Evolutionary conservation across 305 asterid genomes (phyloP).

Genomic region (Fraxinus sp.): DNA sequence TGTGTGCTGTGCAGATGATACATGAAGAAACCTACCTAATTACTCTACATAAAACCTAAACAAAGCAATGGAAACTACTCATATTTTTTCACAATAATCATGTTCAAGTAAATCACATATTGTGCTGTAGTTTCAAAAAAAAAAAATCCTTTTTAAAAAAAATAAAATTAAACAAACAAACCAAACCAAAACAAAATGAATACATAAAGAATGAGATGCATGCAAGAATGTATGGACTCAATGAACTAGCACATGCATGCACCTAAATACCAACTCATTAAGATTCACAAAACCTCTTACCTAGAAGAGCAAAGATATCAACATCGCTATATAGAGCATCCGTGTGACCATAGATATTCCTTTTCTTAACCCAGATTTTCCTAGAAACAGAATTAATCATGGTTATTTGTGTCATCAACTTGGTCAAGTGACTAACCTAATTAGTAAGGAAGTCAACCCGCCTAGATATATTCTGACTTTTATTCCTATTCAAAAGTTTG

Average conservation of each 20-base stretch:
- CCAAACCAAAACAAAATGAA: neutral
- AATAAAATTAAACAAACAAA: neutral
- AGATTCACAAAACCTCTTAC: neutral
- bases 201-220: neutral
- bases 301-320: neutral
- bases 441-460: too few species aligned
- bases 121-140: too few species aligned
- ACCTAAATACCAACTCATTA: neutral
- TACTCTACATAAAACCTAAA: neutral
- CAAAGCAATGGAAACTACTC: neutral
- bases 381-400: too few species aligned
- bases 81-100: neutral
- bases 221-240: neutral
- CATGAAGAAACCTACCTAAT: neutral
- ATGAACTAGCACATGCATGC: neutral
- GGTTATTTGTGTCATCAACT: too few species aligned
- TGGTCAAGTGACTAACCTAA: too few species aligned
- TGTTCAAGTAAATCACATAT: neutral
- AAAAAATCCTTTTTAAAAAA: too few species aligned
- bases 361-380: neutral
- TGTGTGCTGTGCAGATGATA: neutral
- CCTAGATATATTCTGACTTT: too few species aligned
- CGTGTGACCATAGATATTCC: neutral
- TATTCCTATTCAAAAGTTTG: too few species aligned
- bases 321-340: neutral